Base-by-base conservation (phyloP, 345 rosid genomes). In the Hypericum androsaemum region DNA sequence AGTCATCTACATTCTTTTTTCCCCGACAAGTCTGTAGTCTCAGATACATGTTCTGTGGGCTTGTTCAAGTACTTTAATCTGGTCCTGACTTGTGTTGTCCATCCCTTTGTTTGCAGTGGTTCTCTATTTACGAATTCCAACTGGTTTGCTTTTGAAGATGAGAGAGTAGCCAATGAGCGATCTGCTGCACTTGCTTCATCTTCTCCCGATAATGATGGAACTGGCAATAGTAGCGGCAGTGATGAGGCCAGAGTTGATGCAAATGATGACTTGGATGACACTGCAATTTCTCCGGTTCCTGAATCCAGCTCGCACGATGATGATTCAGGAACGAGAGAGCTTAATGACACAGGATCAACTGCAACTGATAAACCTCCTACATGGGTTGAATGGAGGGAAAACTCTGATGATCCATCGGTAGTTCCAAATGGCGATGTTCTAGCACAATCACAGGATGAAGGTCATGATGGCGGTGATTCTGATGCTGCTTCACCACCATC, bases 61-160 rank as follows among this genome's bases (percentile, higher is more conserved):
- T 10, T 47, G 43, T 15, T 14, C 47, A 47, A 15, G 12, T n/a
- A 7, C 12, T 60, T 38, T 61, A 46, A 28, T 40, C 52, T 59
- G 39, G 53, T 22, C 4, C 32, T 22, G 32, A 22, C 32, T 22
- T 22, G 32, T n/a, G n/a, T n/a, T n/a, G 4, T 22, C 32, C 32
- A 22, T 22, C 32, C 32, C 2, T 22, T 22, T 54, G 45, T 64
- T 62, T 68, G 77, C 79, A 89, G 94, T 39, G 76, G 81, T 41
- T 83, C 95, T 6, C 94, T 80, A 57, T 86, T 89, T 64, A 71
- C 89, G 45, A 86, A 86, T 71, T 80, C 95, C 66, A 83, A 89
- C 74, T 82, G 95, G 97, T 86, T 86, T 64, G 89, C 94, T 41
- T 86, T 83, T 54, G 86, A 86, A 57, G 95, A 80, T 66, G 88